Base-by-base conservation (phyloP, 1,284 basidiomycete species). In the Gymnopus androsaceus region DNA sequence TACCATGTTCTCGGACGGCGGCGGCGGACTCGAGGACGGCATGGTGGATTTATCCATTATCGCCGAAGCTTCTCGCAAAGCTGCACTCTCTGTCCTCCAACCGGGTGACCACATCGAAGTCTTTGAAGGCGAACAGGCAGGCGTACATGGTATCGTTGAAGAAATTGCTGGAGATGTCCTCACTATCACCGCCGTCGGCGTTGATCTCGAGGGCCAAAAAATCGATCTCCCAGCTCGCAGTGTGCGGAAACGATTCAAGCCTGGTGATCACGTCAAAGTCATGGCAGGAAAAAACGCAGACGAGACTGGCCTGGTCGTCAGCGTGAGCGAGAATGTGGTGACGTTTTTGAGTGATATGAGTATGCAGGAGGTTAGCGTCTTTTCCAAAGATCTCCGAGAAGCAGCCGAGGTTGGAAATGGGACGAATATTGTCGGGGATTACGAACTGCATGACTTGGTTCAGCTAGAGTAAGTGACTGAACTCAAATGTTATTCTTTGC, bases 211-310 rank as follows among this genome's bases (percentile, higher is more conserved):
- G 56, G 90, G 87, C 2, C 89, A 92, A 68, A 87, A 87, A 66
- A 82, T 94, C 52, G 94, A 98, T 61, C 83, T 99, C 4, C 90
- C 92, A 0, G 92, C 94, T 1, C 79, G 90, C 54, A 92, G 91
- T 67, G 94, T 98, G 3, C 82, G 95, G 62, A 99, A 99, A 75
- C 82, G 89, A 46, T 99, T 99, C 79, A 94, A 94, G 70, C 84
- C 94, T 50, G 97, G 96, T 70, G 96, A 99, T 72, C 97, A 99
- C 68, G 93, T 99, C 75, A 98, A 98, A 76, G 96, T 99, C 57
- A 94, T 98, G 85, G 82, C 88, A 6, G 96, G 96, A 23, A 90
- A 95, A 74, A 98, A 98, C 67, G 84, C 85, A 8, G 94, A 97
- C 66, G 95, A 98, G 74, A 97, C 95, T 5, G 96, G 96, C 77